phyloP scores from a whole-genome alignment of 2,329 filamentous ascomycete genomes.

The Fusarium bulbicola region DNA sequence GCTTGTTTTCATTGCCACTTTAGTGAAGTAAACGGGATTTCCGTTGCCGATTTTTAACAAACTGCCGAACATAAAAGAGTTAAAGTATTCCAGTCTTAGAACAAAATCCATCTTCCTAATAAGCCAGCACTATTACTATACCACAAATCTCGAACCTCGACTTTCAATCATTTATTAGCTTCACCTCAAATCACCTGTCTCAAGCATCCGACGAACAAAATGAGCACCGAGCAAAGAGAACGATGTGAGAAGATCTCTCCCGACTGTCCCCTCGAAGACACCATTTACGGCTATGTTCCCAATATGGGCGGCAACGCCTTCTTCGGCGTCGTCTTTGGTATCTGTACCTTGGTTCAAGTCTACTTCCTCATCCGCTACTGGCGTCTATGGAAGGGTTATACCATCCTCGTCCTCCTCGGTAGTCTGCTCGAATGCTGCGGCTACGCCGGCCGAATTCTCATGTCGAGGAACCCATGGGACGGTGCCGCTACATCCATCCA shows the following conservation, averaged over 20 bases:
- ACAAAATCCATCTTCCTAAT: background rate
- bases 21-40: background rate
- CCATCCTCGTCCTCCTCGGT: background rate
- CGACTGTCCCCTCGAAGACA: background rate
- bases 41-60: background rate
- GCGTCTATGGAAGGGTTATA: background rate
- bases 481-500: background rate
- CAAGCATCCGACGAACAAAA: fast-evolving
- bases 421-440: background rate
- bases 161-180: no score
- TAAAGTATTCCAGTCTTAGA: fast-evolving
- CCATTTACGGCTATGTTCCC: background rate
- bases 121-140: background rate
- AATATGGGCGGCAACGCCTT: background rate
- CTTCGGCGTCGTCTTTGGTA: background rate
- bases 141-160: background rate
- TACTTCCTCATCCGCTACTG: background rate
- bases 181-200: no score
- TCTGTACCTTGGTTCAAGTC: background rate
- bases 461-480: background rate
- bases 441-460: background rate
- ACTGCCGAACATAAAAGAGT: background rate
- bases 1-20: background rate
- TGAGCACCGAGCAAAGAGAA: background rate
- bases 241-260: background rate